Evolutionary conservation across 2,329 filamentous ascomycete species (phyloP), one percentile per base, ranked within the genome.

Genomic region (Hypoxylon sp.): DNA sequence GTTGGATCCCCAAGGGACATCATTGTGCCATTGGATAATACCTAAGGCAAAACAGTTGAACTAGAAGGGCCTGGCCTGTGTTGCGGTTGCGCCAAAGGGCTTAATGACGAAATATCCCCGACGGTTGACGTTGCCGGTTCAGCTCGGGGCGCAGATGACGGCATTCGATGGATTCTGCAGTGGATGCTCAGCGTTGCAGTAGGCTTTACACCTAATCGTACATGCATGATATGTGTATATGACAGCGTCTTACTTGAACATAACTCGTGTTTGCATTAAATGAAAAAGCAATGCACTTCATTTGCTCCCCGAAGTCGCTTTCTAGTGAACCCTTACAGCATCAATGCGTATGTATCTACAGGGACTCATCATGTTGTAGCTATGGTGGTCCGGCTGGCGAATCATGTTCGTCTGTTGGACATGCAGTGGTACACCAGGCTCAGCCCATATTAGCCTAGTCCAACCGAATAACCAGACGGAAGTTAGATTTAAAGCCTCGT

Each of bases 211-310:
- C 54, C 54, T 62, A 63, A 40, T 68, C 56, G 44, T 54, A 63
- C 54, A 56, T 68, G 68, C 61, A 61, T 62, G 30, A 61, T 63
- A 55, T 27, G 48, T 63, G 58, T 68, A 71, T 66, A 66, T 61
- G 62, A 55, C 50, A 66, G 53, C 50, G 33, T 62, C 42, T n/a
- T 44, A 22, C 40, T 53, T 61, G 55, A 56, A 68, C 59, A 66
- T 68, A 63, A 53, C 37, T 64, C 22, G 35, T 27, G 49, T 55
- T 53, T 35, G 61, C 33, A 61, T 69, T 42, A 31, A 65, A n/a
- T 57, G 42, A 57, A 30, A 55, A 55, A 56, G 30, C 22, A 61
- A 61, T 56, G 57, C 64, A 53, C 33, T 46, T 42, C 50, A 11
- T 51, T 57, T 33, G 10, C 49, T 64, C 35, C 27, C 42, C 20